A percentile compares a stretch with the other conserved stretches of the same genome.
Conservation (phyloP, 345 rosid species). For the Pseudoturritis turrita region DNA sequence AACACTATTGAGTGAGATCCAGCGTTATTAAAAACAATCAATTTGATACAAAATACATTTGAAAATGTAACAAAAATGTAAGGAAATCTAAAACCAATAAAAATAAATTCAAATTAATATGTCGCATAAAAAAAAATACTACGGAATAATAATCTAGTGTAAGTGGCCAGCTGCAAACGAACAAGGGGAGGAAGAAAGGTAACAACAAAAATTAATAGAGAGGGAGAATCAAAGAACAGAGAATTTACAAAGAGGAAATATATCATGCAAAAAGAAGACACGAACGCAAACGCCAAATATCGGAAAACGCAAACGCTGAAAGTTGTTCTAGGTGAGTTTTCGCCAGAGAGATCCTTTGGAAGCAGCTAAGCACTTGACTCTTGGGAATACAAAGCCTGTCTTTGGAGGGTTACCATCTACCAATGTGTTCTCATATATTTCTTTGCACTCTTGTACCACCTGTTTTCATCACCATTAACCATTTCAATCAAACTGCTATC, state of each 20-base stretch:
- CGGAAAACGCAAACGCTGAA: constrained; percentile 10
- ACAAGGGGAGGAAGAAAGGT: background rate
- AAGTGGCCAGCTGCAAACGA: background rate
- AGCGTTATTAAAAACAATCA: background rate
- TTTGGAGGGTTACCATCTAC: constrained; percentile 80
- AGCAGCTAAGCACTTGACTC: constrained; percentile 70
- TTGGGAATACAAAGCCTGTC: constrained; percentile 82
- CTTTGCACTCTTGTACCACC: constrained; percentile 99
- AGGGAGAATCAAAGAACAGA: constrained; percentile 4
- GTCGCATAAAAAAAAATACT: background rate
- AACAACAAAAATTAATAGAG: background rate
- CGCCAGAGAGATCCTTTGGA: constrained; percentile 76
- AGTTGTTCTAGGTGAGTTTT: constrained; percentile 39
- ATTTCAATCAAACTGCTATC: background rate
- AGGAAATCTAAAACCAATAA: background rate
- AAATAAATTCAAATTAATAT: background rate
- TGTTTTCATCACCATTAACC: constrained; percentile 28
- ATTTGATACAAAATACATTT: background rate
- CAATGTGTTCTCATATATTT: constrained; percentile 82
- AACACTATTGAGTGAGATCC: too few relatives aligned
- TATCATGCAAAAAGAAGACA: constrained; percentile 10
- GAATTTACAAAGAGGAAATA: constrained; percentile 19
- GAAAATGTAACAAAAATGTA: background rate
- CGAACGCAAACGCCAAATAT: constrained; percentile 12
- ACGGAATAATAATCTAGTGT: constrained; percentile 2